Percentiles rank a stretch among this genome's conserved stretches.
phyloP scores from a whole-genome alignment of 1,139 yeast species.

The Pichia sp. region DNA sequence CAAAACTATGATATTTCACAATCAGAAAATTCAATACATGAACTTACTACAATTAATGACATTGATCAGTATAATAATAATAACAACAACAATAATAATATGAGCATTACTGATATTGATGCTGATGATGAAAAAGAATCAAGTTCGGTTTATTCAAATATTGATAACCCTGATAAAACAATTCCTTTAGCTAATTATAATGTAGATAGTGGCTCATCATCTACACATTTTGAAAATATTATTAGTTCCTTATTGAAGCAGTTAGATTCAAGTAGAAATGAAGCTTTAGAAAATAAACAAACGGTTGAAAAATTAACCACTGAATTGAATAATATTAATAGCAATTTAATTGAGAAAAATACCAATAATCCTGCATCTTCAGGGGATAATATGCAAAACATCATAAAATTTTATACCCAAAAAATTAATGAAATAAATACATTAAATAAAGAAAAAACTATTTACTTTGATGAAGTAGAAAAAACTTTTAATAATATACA shows the following conservation, averaged over 20 bases:
- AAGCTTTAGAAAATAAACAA: not conserved
- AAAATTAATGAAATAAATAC: conserved; percentile 3
- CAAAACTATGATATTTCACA: no score
- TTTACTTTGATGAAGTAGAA: conserved; percentile 3
- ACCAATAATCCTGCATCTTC: not conserved
- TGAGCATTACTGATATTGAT: not conserved
- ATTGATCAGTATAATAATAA: not conserved
- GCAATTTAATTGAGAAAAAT: not conserved
- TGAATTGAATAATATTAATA: conserved; percentile 1
- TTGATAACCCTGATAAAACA: not conserved
- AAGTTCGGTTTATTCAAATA: not conserved
- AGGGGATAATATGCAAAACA: not conserved
- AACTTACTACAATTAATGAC: not conserved
- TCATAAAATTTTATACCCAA: conserved; percentile 1
- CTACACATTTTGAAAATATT: not conserved
- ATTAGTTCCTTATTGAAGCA: not conserved
- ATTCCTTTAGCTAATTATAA: not conserved
- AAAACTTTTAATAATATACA: conserved; percentile 10
- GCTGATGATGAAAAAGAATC: conserved; percentile 8
- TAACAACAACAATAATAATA: not conserved
- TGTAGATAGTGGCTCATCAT: no score
- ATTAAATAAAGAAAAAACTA: not conserved
- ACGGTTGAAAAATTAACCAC: not conserved
- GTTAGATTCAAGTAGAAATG: not conserved
- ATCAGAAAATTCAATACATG: no score